Evolutionary conservation across 345 rosid genomes (phyloP).

Genomic region (Acer negundo): DNA sequence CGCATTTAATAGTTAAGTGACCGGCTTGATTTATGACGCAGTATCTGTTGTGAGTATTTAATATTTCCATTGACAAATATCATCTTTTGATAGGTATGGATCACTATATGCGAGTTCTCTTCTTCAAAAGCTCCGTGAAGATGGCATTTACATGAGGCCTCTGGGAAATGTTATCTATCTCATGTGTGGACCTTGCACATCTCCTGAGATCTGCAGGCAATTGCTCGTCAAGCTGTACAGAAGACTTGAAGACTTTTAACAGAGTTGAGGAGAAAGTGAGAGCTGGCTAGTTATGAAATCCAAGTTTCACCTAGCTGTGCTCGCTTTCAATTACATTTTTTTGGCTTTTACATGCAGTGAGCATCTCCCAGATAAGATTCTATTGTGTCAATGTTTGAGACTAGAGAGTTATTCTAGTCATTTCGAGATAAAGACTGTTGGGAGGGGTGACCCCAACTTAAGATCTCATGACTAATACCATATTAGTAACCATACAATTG

Average conservation of each 20-base stretch:
- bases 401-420: no score
- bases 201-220: constrained; percentile 60
- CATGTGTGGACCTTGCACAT: constrained; percentile 86
- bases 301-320: not conserved
- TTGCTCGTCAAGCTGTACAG: constrained; percentile 57
- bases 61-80: not conserved
- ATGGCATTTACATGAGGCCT: constrained; percentile 77
- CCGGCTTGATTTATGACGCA: not conserved
- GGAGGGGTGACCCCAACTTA: no score
- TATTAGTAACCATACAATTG: no score
- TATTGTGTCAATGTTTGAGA: no score
- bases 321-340: no score
- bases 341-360: no score
- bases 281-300: not conserved
- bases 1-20: not conserved
- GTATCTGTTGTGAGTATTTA: not conserved
- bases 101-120: constrained; percentile 68
- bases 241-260: constrained; percentile 57
- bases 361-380: no score
- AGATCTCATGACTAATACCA: no score
- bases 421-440: no score
- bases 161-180: constrained; percentile 88
- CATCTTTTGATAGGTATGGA: constrained; percentile 53
- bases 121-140: constrained; percentile 66
- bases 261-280: constrained; percentile 12